Base-by-base conservation (phyloP, 352 stramenopile genomes). In the Phytophthora ramorum region DNA sequence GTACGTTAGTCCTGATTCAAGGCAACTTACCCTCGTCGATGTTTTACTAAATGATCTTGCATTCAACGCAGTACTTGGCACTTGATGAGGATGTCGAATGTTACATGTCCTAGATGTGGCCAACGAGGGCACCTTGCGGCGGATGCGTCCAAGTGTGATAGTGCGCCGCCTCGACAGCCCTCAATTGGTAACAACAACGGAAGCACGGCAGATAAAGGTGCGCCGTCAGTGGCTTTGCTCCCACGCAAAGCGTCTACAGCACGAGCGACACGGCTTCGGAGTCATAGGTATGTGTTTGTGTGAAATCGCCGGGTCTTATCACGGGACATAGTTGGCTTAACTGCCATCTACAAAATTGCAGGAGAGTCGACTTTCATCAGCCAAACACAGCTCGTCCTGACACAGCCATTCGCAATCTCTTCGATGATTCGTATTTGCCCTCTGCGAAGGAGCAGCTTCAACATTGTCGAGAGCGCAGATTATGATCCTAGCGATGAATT, bases 11-110 rank as follows among this genome's bases (percentile, higher is more conserved):
- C n/a, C 14, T 40, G 10, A 0, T 16, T 16, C 34, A 6, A n/a
- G 10, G 0, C 34, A 32, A 32, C 26, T 24, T 12, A 10, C 6
- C 37, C 40, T 46, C 16, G 17, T 19, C 16, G 6, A 4, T 46
- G n/a, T 28, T 46, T 17, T 6, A 26, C 17, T 22, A 26, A 46
- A 20, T 26, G 14, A 19, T 17, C 5, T 46, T 26, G n/a, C 28
- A 4, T 6, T 22, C 4, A 13, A 28, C 37, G 4, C 38, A 93
- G 84, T n/a, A 91, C 84, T 5, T 91, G 78, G 73, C 76, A 90
- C 34, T 63, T 93, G 16, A 89, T 91, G 83, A 81, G 84, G 7
- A 93, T 93, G 80, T 89, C 82, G 8, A 87, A 85, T 49, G 22
- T 90, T 28, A 65, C 69, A 2, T 91, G 85, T 56, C 75, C 78